These are phyloP conservation scores for Serendipita sp. DNA, from an alignment of 768 basidiomycete species.

Conservation along the genomic window DNA sequence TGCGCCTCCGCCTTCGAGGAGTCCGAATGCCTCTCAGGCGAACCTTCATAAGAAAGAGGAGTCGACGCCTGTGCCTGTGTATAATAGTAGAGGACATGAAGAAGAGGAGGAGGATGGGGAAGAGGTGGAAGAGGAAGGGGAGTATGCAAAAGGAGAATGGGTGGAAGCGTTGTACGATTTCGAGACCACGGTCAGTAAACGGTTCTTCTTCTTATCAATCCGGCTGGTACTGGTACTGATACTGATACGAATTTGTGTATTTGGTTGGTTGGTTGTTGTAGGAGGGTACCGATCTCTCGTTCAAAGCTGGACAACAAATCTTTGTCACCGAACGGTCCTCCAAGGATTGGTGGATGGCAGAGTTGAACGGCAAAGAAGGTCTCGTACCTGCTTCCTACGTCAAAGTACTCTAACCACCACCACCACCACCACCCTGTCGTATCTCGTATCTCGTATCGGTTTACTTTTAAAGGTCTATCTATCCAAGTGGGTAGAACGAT, in stretches of 20 bases:
- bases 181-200: background rate
- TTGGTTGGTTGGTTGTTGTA: background rate
- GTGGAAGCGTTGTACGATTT: background rate
- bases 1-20: background rate
- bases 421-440: too few relatives aligned
- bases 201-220: too few relatives aligned
- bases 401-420: background rate
- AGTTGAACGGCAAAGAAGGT: background rate
- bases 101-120: background rate
- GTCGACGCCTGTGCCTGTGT: background rate
- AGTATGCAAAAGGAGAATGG: conserved; percentile 1
- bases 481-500: too few relatives aligned
- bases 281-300: background rate
- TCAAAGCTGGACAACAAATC: background rate
- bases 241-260: too few relatives aligned
- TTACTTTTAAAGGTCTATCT: too few relatives aligned
- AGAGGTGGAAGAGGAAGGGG: background rate
- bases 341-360: conserved; percentile 5
- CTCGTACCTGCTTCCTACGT: background rate
- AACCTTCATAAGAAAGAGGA: background rate
- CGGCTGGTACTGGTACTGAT: too few relatives aligned
- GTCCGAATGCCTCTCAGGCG: background rate
- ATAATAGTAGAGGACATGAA: too few relatives aligned
- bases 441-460: too few relatives aligned
- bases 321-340: background rate